Evolutionary conservation across 2,329 filamentous ascomycete species (phyloP).

Genomic region (Lecanicillium sp.): DNA sequence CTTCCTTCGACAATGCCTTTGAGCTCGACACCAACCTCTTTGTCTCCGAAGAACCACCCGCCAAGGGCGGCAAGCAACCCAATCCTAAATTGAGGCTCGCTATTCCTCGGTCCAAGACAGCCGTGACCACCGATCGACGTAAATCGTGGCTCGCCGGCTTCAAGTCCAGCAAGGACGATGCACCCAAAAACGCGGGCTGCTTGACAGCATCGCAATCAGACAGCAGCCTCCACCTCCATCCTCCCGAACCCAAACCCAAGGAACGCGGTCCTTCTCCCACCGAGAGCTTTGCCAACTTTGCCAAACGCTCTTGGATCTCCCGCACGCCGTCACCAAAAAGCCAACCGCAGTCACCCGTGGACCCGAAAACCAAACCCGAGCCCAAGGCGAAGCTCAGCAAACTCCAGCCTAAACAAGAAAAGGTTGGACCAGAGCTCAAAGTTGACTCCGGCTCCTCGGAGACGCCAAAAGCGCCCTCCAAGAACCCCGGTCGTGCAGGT

Average conservation of each 20-base stretch:
- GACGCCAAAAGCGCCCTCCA: constrained; percentile 25
- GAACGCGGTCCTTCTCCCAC: constrained; percentile 32
- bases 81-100: constrained; percentile 13
- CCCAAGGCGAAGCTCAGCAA: constrained; percentile 17
- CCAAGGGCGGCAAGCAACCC: constrained; percentile 5
- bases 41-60: constrained; percentile 18
- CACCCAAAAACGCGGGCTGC: constrained; percentile 14
- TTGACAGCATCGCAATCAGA: constrained; percentile 19
- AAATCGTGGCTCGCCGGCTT: constrained; percentile 45
- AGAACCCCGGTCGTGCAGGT: constrained; percentile 34
- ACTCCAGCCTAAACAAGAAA: constrained; percentile 10
- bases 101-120: constrained; percentile 18
- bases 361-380: constrained; percentile 17
- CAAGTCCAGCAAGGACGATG: constrained; percentile 26
- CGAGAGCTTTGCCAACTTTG: constrained; percentile 41
- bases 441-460: constrained; percentile 7
- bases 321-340: constrained; percentile 39
- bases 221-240: constrained; percentile 11
- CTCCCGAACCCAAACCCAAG: constrained; percentile 19
- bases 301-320: constrained; percentile 46
- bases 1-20: constrained; percentile 43
- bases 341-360: constrained; percentile 18
- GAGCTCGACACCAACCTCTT: constrained; percentile 40
- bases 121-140: constrained; percentile 40
- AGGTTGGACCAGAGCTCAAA: constrained; percentile 1